Evolutionary conservation across 306 rosid species (phyloP).

Genomic region (Cotoneaster glaucophyllus): DNA sequence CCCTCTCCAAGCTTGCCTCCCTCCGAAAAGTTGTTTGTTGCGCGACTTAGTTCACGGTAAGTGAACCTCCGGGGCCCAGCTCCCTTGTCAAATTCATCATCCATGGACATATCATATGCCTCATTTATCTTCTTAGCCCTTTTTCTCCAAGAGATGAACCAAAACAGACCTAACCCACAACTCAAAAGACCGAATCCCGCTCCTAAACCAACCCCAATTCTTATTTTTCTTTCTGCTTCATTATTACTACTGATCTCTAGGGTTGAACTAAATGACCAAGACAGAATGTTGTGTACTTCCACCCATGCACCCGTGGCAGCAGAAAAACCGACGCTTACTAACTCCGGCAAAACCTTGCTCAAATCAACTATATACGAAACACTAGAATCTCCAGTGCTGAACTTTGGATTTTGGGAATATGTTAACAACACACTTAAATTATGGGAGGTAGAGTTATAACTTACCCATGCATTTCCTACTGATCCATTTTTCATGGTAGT

Average conservation of each 20-base stretch:
- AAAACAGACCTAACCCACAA: conserved; percentile 33
- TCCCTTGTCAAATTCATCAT: conserved; percentile 60
- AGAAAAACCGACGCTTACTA: conserved; percentile 60
- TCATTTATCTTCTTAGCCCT: background rate
- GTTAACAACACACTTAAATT: conserved; percentile 57
- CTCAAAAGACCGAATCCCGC: conserved; percentile 15
- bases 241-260: conserved; percentile 21
- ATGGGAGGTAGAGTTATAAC: conserved; percentile 46
- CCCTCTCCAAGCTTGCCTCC: conserved; percentile 69
- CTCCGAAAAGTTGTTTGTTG: conserved; percentile 41
- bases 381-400: conserved; percentile 21
- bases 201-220: conserved; percentile 11
- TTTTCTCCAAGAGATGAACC: conserved; percentile 39
- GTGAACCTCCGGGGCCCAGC: conserved; percentile 59
- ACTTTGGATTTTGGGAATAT: conserved; percentile 36
- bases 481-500: conserved; percentile 42
- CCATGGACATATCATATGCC: conserved; percentile 36
- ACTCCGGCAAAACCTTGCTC: conserved; percentile 49
- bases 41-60: conserved; percentile 36
- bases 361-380: conserved; percentile 46
- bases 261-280: conserved; percentile 72
- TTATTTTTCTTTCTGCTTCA: background rate
- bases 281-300: conserved; percentile 46
- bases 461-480: conserved; percentile 55
- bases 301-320: conserved; percentile 56